Conservation (phyloP, 768 basidiomycete genomes). For the Lactarius sp. region DNA sequence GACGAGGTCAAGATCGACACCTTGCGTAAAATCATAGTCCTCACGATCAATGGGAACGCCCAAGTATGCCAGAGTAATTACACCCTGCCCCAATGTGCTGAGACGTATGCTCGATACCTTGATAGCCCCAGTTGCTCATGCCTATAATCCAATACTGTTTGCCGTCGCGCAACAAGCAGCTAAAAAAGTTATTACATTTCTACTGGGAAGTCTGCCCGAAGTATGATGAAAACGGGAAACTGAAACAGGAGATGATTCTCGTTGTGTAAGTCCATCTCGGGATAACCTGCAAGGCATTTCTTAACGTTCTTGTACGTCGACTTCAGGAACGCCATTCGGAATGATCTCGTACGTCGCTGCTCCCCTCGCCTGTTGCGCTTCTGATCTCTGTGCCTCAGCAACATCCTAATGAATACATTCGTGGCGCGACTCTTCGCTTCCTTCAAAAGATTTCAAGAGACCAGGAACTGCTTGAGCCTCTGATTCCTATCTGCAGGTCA, state of each 20-base stretch:
- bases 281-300: slow-evolving; percentile 16
- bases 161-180: slow-evolving; percentile 90
- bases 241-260: slow-evolving; percentile 99
- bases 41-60: slow-evolving; percentile 91
- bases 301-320: neutral
- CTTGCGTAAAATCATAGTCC: slow-evolving; percentile 87
- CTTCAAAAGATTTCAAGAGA: slow-evolving; percentile 94
- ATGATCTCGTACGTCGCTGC: slow-evolving; percentile 73
- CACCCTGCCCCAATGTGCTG: neutral
- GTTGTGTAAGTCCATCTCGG: slow-evolving; percentile 69
- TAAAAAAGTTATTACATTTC: slow-evolving; percentile 95
- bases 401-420: slow-evolving; percentile 99
- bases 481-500: slow-evolving; percentile 87
- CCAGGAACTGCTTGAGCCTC: slow-evolving; percentile 89
- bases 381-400: slow-evolving; percentile 47
- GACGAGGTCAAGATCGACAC: slow-evolving; percentile 97
- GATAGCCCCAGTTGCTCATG: slow-evolving; percentile 89
- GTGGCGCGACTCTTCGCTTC: slow-evolving; percentile 94
- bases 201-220: slow-evolving; percentile 99
- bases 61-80: slow-evolving; percentile 51
- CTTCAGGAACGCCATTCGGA: slow-evolving; percentile 88
- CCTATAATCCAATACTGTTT: slow-evolving; percentile 97
- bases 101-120: neutral
- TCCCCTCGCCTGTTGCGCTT: neutral
- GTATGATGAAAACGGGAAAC: slow-evolving; percentile 91